A percentile compares a stretch with the other conserved stretches of the same genome.
Evolutionary conservation across 108 stramenopile genomes (phyloP).

Genomic region (Cyclostephanos tholiformis): DNA sequence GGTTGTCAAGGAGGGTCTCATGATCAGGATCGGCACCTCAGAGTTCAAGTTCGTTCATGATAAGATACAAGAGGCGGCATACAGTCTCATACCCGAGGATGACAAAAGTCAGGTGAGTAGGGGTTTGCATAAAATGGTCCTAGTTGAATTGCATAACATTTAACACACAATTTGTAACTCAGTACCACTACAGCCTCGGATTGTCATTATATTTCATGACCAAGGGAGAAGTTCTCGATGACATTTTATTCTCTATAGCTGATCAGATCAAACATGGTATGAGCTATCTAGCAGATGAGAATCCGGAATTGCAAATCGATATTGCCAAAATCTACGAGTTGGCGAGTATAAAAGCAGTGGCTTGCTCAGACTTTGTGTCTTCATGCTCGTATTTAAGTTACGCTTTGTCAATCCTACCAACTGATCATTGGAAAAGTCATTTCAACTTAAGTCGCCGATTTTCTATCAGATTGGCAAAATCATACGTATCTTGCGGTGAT

Average conservation of each 20-base stretch:
- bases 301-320: conserved; percentile 16
- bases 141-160: too few species aligned
- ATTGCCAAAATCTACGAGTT: conserved; percentile 25
- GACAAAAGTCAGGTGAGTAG: too few species aligned
- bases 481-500: conserved; percentile 8
- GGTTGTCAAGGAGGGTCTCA: too few species aligned
- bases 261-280: conserved; percentile 14
- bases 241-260: neutral
- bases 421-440: conserved; percentile 24
- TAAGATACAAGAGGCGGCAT: too few species aligned
- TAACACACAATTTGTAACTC: too few species aligned
- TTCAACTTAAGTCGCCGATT: conserved; percentile 15
- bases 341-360: conserved; percentile 31
- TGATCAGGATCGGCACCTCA: too few species aligned
- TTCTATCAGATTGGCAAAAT: conserved; percentile 8
- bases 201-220: neutral
- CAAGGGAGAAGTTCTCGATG: neutral
- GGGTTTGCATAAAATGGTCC: too few species aligned
- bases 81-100: too few species aligned
- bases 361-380: conserved; percentile 24
- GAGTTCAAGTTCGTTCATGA: too few species aligned
- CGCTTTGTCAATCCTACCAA: conserved; percentile 3
- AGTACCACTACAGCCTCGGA: too few species aligned
- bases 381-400: conserved; percentile 28
- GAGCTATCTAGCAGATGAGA: conserved; percentile 4